phyloP scores from a whole-genome alignment of 768 basidiomycete species.

The Boletus rubropictus region DNA sequence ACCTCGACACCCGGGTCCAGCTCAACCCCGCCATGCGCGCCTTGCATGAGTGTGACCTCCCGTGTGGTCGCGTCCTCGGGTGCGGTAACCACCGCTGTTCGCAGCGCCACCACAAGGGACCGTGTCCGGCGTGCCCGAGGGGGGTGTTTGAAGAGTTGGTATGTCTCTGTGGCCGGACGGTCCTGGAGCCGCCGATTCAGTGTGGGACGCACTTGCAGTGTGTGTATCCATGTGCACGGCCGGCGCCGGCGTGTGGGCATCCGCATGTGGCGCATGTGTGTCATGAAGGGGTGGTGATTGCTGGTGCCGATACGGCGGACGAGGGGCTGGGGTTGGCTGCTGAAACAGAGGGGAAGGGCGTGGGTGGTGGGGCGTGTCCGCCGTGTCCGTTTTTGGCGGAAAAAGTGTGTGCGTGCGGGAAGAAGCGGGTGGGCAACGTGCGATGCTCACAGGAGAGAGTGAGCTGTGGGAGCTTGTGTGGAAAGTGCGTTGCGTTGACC shows the following conservation, averaged over 20 bases:
- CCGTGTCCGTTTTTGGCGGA: constrained; percentile 79
- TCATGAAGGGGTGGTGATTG: constrained; percentile 55
- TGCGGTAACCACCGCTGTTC: constrained; percentile 82
- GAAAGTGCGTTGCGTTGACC: constrained; percentile 45
- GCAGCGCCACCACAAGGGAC: constrained; percentile 72
- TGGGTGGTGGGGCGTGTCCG: constrained; percentile 48
- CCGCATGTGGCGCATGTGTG: constrained; percentile 72
- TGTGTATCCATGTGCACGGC: constrained; percentile 69
- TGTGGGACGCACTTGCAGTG: constrained; percentile 82
- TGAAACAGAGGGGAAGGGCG: neutral
- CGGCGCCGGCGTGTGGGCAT: constrained; percentile 77
- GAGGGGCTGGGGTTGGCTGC: constrained; percentile 15
- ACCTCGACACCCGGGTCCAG: constrained; percentile 12
- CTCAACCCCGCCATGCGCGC: constrained; percentile 55
- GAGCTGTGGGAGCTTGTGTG: constrained; percentile 78
- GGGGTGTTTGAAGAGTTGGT: constrained; percentile 90
- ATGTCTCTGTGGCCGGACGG: constrained; percentile 82
- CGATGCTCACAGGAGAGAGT: constrained; percentile 77
- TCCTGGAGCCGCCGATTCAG: constrained; percentile 81
- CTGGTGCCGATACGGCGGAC: constrained; percentile 22
- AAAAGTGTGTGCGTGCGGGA: constrained; percentile 86
- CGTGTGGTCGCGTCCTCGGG: constrained; percentile 64
- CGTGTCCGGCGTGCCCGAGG: constrained; percentile 77
- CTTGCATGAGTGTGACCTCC: constrained; percentile 78
- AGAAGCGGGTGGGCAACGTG: constrained; percentile 72